Evolutionary conservation across 805 yeast genomes (phyloP), one percentile per base, ranked within the genome.

Genomic region (Candida germanica): DNA sequence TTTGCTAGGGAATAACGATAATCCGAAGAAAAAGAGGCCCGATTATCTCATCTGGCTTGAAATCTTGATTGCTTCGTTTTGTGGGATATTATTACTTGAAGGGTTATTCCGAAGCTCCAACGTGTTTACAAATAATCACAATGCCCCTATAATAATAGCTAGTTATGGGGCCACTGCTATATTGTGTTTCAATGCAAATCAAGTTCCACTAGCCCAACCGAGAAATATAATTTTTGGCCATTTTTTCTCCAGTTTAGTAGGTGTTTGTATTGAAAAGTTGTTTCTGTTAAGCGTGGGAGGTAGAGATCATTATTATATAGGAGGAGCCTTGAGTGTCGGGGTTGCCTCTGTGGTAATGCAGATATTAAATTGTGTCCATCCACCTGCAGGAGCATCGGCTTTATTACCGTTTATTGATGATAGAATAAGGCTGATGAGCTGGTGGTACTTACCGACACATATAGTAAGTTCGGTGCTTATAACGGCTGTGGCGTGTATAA

Each of bases 351-450:
- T 74, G 8, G 53, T 59, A 2, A 79, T 79, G 83, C 56, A 72
- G 10, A 42, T 77, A 1, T 53, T 69, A 4, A 77, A 77, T 42
- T 71, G 79, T 39, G 73, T 78, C 1, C 87, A 81, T 51, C 87
- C 87, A 0, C 87, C 87, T 0, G 79, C 81, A 1, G 87, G 87
- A 2, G 86, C 87, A 1, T 70, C 81, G 7, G 85, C 87, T 0
- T 49, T 80, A 24, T 54, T 80, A 6, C 83, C 86, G 0, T 56
- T 69, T 1, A 48, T 73, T 0, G 80, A 77, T 35, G 70, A 51
- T 1, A 44, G 49, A 6, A 59, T 79, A 3, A 53, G 75, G 9
- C 44, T 33, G 3, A 62, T 80, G 71, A 73, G 85, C 32, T 80
- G 87, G 87, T 76, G 80, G 76, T 79, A 72, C 46, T 48, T 80